Evolutionary conservation across 352 stramenopile species (phyloP).

Genomic region (Pythium utonaiense): DNA sequence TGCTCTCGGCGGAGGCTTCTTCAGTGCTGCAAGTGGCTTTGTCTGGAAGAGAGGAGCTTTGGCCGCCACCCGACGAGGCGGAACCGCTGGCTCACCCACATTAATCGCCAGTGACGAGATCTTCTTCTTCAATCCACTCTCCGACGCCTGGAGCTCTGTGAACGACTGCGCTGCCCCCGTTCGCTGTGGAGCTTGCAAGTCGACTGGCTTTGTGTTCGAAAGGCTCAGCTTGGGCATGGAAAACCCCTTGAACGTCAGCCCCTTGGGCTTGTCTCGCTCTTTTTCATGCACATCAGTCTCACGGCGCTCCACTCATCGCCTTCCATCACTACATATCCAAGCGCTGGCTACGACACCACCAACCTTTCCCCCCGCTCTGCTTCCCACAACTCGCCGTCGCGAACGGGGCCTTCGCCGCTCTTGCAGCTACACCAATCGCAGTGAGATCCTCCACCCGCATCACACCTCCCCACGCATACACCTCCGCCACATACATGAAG

Average conservation of each 20-base stretch:
- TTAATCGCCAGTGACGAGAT: background rate
- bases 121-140: background rate
- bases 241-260: background rate
- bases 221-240: constrained; percentile 1
- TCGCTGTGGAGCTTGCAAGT: background rate
- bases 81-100: background rate
- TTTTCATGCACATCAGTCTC: constrained; percentile 8
- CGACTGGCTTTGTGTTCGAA: background rate
- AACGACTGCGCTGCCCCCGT: background rate
- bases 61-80: background rate
- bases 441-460: background rate
- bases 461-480: background rate
- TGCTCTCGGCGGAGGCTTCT: background rate
- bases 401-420: constrained; percentile 12
- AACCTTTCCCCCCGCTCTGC: constrained; percentile 7
- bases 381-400: constrained; percentile 6
- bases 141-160: background rate
- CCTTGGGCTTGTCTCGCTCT: constrained; percentile 3
- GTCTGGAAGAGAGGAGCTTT: background rate
- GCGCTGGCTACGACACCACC: background rate
- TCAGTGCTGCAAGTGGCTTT: background rate
- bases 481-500: background rate
- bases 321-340: background rate
- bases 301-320: background rate
- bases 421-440: background rate